phyloP scores from a whole-genome alignment of 108 stramenopile genomes.

The Fragilariopsis cylindrus region DNA sequence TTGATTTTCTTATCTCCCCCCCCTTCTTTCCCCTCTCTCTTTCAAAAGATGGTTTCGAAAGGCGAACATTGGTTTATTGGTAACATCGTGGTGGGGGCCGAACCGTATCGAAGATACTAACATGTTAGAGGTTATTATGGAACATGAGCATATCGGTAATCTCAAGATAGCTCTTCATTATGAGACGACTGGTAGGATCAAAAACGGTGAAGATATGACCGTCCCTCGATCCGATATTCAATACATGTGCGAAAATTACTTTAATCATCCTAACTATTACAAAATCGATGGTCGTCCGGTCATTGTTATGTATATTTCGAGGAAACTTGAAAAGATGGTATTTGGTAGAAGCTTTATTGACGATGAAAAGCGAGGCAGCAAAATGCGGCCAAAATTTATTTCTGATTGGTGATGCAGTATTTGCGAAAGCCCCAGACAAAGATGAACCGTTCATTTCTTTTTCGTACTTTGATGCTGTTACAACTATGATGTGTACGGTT shows the following conservation, averaged over 20 bases:
- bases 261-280: constrained; percentile 48
- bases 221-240: constrained; percentile 25
- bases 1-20: no score
- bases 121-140: constrained; percentile 29
- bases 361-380: constrained; percentile 27
- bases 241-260: constrained; percentile 40
- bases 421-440: constrained; percentile 20
- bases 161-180: constrained; percentile 48
- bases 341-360: constrained; percentile 27
- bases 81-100: constrained; percentile 51
- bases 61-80: constrained; percentile 41
- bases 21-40: no score
- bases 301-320: constrained; percentile 41
- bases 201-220: neutral
- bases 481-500: constrained; percentile 34
- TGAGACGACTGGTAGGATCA: constrained; percentile 37
- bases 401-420: constrained; percentile 47
- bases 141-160: constrained; percentile 12
- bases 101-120: constrained; percentile 22
- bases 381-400: constrained; percentile 27
- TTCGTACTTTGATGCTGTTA: constrained; percentile 13
- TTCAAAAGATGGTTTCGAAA: constrained; percentile 38
- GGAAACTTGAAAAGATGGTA: constrained; percentile 18
- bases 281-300: constrained; percentile 44
- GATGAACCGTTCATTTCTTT: constrained; percentile 9